Conservation (phyloP, 106 monocot genomes). For the Platanthera zijinensis region DNA sequence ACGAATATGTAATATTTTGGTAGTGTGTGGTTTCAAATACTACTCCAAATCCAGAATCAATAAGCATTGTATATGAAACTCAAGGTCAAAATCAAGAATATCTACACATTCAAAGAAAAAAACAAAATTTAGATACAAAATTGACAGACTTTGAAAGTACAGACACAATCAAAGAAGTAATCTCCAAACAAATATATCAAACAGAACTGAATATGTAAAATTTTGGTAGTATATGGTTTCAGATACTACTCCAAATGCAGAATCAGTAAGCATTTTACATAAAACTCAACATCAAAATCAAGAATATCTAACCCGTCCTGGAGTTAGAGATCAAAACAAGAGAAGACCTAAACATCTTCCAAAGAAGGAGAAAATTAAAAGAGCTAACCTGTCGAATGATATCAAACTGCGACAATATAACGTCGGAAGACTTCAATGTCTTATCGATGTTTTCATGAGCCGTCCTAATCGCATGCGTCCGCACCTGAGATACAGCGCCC, state of each 20-base stretch:
- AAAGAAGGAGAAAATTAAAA: not conserved
- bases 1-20: not conserved
- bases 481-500: constrained; percentile 24
- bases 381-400: constrained; percentile 42
- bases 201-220: not conserved
- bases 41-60: not conserved
- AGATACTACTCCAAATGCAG: not conserved
- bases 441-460: constrained; percentile 66
- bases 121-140: not conserved
- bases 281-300: not conserved
- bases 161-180: not conserved
- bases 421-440: constrained; percentile 42
- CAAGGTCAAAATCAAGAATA: not conserved
- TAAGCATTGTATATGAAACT: not conserved
- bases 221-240: not conserved
- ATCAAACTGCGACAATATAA: constrained; percentile 52
- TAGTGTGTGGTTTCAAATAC: not conserved
- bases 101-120: not conserved
- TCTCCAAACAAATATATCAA: not conserved
- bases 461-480: constrained; percentile 54
- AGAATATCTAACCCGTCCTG: not conserved
- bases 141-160: not conserved
- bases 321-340: not conserved
- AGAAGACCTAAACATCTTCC: not conserved
- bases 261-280: not conserved